phyloP scores from a whole-genome alignment of 257 asterid species.

The Fraxinus pennsylvanica region DNA sequence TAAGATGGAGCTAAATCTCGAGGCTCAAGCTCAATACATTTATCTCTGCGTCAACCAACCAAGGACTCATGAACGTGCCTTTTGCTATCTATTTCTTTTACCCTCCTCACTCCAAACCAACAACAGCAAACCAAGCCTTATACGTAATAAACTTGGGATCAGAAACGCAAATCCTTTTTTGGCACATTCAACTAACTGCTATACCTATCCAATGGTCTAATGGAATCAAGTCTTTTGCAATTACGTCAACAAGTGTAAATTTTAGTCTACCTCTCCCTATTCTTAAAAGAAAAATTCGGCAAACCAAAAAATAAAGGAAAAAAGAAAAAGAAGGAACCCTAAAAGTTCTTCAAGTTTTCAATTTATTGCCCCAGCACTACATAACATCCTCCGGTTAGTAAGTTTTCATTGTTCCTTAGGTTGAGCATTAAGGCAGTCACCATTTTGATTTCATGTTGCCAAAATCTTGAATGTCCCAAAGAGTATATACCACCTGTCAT shows the following conservation, averaged over 20 bases:
- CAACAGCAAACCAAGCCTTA: neutral
- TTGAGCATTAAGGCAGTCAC: neutral
- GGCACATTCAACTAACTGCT: no score
- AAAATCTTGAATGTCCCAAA: neutral
- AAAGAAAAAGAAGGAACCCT: neutral
- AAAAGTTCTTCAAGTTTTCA: neutral
- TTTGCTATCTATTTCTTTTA: neutral
- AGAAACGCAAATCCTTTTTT: neutral
- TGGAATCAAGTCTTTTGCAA: no score
- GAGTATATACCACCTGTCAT: neutral
- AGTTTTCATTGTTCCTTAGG: neutral
- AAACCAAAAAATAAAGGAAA: neutral
- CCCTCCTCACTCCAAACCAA: neutral
- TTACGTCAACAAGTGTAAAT: neutral
- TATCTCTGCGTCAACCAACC: neutral
- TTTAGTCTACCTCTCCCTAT: neutral
- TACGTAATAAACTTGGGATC: neutral
- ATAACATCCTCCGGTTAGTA: neutral
- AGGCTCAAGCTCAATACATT: neutral
- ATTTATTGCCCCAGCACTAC: neutral
- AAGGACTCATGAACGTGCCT: neutral
- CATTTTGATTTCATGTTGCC: neutral
- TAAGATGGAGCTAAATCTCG: constrained; percentile 1
- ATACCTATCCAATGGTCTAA: no score
- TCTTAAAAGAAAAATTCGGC: neutral